A percentile compares a stretch with the other conserved stretches of the same genome.
These are phyloP conservation scores for Dictyostelium purpureum DNA, from an alignment of 78 protist species.

Conservation along the genomic window DNA sequence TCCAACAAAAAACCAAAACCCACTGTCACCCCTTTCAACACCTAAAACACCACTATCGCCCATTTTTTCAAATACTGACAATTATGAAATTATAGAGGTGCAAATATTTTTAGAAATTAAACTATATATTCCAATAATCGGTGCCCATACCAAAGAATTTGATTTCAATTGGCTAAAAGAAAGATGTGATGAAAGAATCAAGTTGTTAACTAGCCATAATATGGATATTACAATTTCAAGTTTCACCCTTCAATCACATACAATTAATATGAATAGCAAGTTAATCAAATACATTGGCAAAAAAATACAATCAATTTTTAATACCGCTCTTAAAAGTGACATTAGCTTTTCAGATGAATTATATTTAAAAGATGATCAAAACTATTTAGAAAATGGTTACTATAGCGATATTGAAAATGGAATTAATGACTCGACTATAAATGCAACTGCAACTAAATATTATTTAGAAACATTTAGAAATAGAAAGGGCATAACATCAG, in stretches of 20 bases:
- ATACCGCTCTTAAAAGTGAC: too few relatives aligned
- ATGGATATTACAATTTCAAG: not conserved
- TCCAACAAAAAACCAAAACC: not conserved
- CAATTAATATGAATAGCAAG: not conserved
- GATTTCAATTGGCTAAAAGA: not conserved
- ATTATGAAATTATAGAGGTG: not conserved
- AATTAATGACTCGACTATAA: not conserved
- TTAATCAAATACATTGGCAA: not conserved
- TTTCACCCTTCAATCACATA: not conserved
- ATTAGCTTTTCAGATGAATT: too few relatives aligned
- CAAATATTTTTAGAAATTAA: slow-evolving; percentile 4
- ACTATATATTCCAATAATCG: not conserved
- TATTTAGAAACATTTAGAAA: not conserved
- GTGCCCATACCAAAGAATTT: not conserved
- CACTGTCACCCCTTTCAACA: not conserved
- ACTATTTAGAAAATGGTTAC: not conserved
- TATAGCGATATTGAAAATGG: not conserved
- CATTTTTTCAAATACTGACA: not conserved
- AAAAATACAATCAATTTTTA: too few relatives aligned
- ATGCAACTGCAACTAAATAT: not conserved
- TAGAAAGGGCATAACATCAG: not conserved
- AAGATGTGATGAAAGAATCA: not conserved
- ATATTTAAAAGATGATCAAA: too few relatives aligned
- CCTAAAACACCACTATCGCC: not conserved
- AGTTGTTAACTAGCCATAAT: too few relatives aligned